phyloP scores from a whole-genome alignment of 2,329 filamentous ascomycete genomes.

The Plenodomus lindquistii region DNA sequence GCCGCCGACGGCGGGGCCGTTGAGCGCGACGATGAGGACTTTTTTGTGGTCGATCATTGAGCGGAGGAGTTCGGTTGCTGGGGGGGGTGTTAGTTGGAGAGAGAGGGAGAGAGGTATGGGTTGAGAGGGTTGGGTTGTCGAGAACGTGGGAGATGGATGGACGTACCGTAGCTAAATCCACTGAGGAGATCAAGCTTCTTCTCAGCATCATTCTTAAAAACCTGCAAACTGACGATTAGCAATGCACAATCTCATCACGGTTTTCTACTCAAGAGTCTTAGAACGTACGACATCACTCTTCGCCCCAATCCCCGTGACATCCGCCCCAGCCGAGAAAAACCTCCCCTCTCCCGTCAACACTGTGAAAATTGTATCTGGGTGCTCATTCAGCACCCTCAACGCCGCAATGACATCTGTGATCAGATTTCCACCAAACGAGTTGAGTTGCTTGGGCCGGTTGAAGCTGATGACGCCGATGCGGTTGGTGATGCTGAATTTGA shows the following conservation, averaged over 20 bases:
- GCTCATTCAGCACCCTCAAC: constrained; percentile 50
- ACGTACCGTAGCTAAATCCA: constrained; percentile 37
- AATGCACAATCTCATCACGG: constrained; percentile 6
- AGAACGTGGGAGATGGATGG: not conserved
- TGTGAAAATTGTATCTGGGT: constrained; percentile 56
- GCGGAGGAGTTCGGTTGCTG: constrained; percentile 45
- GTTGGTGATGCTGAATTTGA: constrained; percentile 49
- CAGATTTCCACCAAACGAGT: constrained; percentile 54
- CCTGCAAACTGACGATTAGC: not conserved
- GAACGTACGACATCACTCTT: constrained; percentile 11
- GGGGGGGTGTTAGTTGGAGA: constrained; percentile 9
- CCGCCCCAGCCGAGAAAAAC: constrained; percentile 56
- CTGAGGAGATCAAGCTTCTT: constrained; percentile 39
- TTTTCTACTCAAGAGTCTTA: no score
- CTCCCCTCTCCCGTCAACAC: constrained; percentile 56
- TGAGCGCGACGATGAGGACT: constrained; percentile 56
- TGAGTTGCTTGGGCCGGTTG: constrained; percentile 54
- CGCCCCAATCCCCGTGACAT: constrained; percentile 46
- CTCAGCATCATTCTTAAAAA: constrained; percentile 29
- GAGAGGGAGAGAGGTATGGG: not conserved
- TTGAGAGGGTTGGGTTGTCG: not conserved
- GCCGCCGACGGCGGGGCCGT: constrained; percentile 56
- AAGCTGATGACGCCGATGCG: constrained; percentile 55
- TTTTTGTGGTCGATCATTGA: constrained; percentile 56
- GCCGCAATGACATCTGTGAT: constrained; percentile 50